Base-by-base conservation (phyloP, 140 eudicot species). In the Cichorium intybus region DNA sequence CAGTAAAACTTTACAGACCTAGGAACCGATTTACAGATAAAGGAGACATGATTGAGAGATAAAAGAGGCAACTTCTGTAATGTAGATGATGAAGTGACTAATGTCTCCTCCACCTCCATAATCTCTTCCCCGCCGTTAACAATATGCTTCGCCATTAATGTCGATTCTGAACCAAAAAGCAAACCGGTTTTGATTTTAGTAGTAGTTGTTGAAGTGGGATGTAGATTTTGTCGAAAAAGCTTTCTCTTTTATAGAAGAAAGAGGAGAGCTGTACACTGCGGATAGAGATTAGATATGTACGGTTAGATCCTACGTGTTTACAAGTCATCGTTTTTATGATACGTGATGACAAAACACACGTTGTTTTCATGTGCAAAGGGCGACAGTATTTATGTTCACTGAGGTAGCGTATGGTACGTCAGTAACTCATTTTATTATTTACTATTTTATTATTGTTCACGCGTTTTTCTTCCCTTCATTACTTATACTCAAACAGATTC, bases 11-110 rank as follows among this genome's bases (percentile, higher is more conserved):
- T 48, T 4, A 76, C 85, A 0, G 96, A 88, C 69, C 43, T 20
- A 7, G 17, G 3, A 1, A 88, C 84, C 0, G 84, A 85, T 73
- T 60, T 80, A 75, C 96, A 88, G 21, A 80, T 52, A 27, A 64
- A 85, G 0, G 96, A 88, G 11, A 88, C 85, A 18, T 85, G 95
- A 34, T 88, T 88, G 12, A 88, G 48, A 11, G 94, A 77, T 12
- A 82, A 29, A 4, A 88, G 41, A 26, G 89, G 90, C 68, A 75
- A 35, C 23, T 69, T 76, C 11, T 77, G 29, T 6, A 41, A 22
- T 20, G 71, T 23, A 10, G 71, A 15, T 20, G 75, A 21, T 24
- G 71, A 64, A 3, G 63, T 5, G 48, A 41, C 1, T 41, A 41
- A 12, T 11, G 48, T 16, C 16, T 41, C 16, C 17, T 41, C 48